Base-by-base conservation (phyloP, 768 basidiomycete genomes). In the Dacryopinax spathularia region DNA sequence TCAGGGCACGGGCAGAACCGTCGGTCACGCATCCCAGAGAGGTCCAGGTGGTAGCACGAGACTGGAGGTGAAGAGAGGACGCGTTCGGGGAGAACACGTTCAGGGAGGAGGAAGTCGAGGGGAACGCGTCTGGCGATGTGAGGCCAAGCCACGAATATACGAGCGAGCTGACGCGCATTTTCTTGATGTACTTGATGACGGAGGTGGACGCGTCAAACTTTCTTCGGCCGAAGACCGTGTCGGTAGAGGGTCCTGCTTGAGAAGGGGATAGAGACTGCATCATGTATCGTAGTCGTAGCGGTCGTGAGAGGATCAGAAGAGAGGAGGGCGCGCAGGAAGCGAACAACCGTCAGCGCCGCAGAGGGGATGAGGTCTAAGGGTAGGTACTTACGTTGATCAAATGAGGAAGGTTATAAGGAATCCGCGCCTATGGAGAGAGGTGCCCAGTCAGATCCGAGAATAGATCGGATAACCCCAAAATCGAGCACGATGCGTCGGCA, bases 11-110 rank as follows among this genome's bases (percentile, higher is more conserved):
- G 12, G 59, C 16, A 35, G 20, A 34, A 29, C 59, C 33, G 60
- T 66, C 65, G 18, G 41, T 16, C 27, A 64, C 64, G 34, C 65
- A 66, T 22, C 65, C 65, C n/a, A 64, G 29, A 33, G 27, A 39
- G 15, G 18, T 61, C 56, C 33, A 61, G 9, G 59, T 56, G 10
- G 31, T 10, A 56, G 25, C 48, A 29, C 48, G 48, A 18, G 10
- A 27, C 5, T 29, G 48, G 13, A 56, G 48, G 18, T 56, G 25
- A 31, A 27, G 48, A 18, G 48, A 27, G 5, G 48, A 44, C n/a
- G 43, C 48, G 18, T 56, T 56, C 9, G 48, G 6, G 13, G 48
- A 15, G 48, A 56, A 15, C 9, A 56, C 13, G 13, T 22, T 29
- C 25, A 56, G 48, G 13, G 48, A 56, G 25, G 12, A 27, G 48